Evolutionary conservation across 257 asterid genomes (phyloP).

Genomic region (Ilex aquifolium): DNA sequence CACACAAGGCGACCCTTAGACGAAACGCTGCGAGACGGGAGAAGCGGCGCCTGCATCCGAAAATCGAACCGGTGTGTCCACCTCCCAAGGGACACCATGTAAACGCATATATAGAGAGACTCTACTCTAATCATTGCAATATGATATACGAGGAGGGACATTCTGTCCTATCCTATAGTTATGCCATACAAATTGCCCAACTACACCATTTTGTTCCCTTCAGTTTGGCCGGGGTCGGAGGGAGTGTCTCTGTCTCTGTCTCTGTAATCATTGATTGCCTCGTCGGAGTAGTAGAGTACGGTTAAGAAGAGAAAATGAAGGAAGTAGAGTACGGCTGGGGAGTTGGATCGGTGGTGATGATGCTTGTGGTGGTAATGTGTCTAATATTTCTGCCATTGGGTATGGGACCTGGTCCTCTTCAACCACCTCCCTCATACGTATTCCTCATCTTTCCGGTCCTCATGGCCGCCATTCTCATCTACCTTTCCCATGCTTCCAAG

Average conservation of each 20-base stretch:
- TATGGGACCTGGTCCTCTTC: constrained; percentile 30
- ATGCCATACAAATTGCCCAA: no score
- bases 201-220: neutral
- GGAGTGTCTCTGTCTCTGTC: neutral
- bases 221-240: neutral
- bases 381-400: constrained; percentile 36
- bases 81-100: no score
- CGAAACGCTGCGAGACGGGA: no score
- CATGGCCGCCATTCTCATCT: constrained; percentile 32
- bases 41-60: no score
- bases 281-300: constrained; percentile 28
- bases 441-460: constrained; percentile 31
- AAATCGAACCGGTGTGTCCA: no score
- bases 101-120: no score
- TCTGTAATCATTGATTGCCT: neutral
- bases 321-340: constrained; percentile 48
- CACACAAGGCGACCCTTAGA: no score
- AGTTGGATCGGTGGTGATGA: constrained; percentile 31
- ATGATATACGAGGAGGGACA: no score
- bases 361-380: constrained; percentile 32
- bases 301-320: constrained; percentile 38
- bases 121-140: no score
- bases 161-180: no score
- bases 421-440: constrained; percentile 26
- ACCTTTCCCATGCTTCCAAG: constrained; percentile 36